Evolutionary conservation across 192 early-diverging fungal genomes (phyloP).

Genomic region (Entomortierella beljakovae): DNA sequence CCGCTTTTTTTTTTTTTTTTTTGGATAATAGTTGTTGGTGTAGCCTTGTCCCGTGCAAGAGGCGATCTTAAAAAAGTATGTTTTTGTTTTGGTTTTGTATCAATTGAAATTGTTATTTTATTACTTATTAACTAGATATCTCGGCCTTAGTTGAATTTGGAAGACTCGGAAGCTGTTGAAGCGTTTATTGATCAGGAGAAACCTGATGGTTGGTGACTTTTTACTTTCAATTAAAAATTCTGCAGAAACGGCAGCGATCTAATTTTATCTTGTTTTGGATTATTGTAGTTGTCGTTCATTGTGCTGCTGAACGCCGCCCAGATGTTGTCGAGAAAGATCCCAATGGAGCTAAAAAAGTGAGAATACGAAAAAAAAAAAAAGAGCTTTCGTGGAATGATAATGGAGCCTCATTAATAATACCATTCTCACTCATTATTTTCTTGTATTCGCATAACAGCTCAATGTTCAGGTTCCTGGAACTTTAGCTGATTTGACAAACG

Average conservation of each 20-base stretch:
- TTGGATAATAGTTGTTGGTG: constrained; percentile 71
- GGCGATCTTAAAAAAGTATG: constrained; percentile 65
- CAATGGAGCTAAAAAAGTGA: constrained; percentile 64
- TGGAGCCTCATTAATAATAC: too few species aligned
- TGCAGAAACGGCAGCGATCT: too few species aligned
- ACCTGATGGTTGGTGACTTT: constrained; percentile 61
- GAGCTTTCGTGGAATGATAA: too few species aligned
- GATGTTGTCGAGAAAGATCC: constrained; percentile 80
- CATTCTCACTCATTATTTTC: too few species aligned
- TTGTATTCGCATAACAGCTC: too few species aligned
- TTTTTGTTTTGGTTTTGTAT: background rate
- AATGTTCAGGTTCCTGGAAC: constrained; percentile 74
- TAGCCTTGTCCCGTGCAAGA: constrained; percentile 72
- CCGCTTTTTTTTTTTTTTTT: background rate
- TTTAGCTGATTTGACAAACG: constrained; percentile 65
- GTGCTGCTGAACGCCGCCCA: constrained; percentile 88
- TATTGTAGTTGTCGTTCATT: constrained; percentile 75
- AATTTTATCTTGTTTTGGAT: background rate
- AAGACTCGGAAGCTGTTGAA: constrained; percentile 60
- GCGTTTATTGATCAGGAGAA: constrained; percentile 64
- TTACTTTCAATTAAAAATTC: background rate
- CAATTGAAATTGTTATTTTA: background rate
- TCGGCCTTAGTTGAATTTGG: constrained; percentile 71
- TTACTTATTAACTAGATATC: background rate
- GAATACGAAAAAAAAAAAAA: too few species aligned